A percentile compares a stretch with the other conserved stretches of the same genome.
Conservation (phyloP, 2,329 filamentous ascomycete genomes). For the Myriosclerotinia duriaeana region DNA sequence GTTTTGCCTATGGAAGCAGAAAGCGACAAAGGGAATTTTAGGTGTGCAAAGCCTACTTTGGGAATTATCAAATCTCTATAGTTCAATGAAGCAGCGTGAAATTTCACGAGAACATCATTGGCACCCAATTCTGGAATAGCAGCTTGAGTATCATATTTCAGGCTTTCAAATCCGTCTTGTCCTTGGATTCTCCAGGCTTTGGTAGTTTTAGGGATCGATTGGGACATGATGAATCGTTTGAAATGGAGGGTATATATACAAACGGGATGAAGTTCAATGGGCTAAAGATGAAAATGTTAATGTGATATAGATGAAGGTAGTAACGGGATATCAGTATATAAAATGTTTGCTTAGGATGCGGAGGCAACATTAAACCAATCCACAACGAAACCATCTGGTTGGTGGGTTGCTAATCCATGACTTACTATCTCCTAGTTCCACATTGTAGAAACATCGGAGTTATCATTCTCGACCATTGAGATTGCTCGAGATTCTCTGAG, state of each 20-base stretch:
- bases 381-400: background rate
- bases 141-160: constrained; percentile 46
- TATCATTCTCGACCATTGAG: background rate
- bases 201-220: constrained; percentile 37
- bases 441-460: background rate
- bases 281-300: background rate
- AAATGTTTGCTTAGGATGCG: background rate
- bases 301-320: background rate
- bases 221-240: constrained; percentile 1
- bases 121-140: constrained; percentile 47
- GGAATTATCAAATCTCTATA: constrained; percentile 44
- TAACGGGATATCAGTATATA: background rate
- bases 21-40: too few species aligned
- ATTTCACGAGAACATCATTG: constrained; percentile 56
- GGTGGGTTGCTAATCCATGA: constrained; percentile 5
- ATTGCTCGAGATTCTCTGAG: background rate
- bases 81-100: constrained; percentile 44
- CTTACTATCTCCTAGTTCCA: constrained; percentile 16
- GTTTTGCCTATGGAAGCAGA: background rate
- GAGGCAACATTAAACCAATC: background rate
- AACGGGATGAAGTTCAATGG: background rate
- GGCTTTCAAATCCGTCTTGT: constrained; percentile 49
- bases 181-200: constrained; percentile 52
- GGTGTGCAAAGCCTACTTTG: constrained; percentile 31
- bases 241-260: background rate